Percentiles rank a stretch among this genome's conserved stretches.
phyloP scores from a whole-genome alignment of 352 stramenopile species.

The Aphanomyces euteiches region DNA sequence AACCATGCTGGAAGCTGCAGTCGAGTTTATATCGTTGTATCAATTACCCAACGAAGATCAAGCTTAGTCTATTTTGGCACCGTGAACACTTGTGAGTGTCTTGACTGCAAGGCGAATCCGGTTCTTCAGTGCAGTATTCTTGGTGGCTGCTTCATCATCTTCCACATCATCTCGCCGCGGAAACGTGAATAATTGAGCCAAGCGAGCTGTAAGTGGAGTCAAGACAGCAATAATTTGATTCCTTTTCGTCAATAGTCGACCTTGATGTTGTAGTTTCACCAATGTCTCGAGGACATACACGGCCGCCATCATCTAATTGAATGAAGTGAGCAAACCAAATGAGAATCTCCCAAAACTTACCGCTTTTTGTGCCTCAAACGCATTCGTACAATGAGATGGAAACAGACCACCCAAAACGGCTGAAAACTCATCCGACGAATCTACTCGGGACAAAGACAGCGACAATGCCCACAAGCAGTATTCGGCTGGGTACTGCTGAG shows the following conservation, averaged over 20 bases:
- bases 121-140: conserved; percentile 6
- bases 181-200: conserved; percentile 3
- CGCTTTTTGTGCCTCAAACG: background rate
- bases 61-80: conserved; percentile 20
- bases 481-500: background rate
- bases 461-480: background rate
- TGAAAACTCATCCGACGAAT: background rate
- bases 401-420: background rate
- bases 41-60: background rate
- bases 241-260: conserved; percentile 1
- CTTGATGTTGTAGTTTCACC: background rate
- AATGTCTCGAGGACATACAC: conserved; percentile 20
- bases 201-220: background rate
- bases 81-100: conserved; percentile 1
- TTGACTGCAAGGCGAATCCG: conserved; percentile 23
- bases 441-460: background rate
- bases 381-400: background rate
- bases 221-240: background rate
- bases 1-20: conserved; percentile 70
- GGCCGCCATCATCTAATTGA: conserved; percentile 12
- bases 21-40: conserved; percentile 62
- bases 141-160: background rate
- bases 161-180: background rate
- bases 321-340: background rate
- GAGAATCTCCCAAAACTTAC: conserved; percentile 6